Evolutionary conservation across 1,284 basidiomycete species (phyloP).

Genomic region (Irpex lacteus): DNA sequence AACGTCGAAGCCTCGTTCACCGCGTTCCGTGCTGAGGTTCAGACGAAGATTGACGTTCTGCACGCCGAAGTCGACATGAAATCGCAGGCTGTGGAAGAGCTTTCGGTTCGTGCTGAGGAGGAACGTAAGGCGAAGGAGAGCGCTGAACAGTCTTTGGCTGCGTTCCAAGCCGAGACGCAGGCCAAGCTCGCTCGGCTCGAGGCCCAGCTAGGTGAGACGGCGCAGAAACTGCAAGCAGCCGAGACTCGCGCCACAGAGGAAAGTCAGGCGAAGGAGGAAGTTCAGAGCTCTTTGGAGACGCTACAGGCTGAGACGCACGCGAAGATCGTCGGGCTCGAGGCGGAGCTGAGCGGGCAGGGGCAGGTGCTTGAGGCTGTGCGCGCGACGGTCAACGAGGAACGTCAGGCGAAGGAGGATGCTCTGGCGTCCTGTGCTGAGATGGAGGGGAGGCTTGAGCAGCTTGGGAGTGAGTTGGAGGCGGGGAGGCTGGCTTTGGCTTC

Average conservation of each 20-base stretch:
- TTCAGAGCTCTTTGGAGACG: too few relatives aligned
- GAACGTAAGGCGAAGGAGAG: not conserved
- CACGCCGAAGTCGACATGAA: not conserved
- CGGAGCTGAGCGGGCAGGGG: too few relatives aligned
- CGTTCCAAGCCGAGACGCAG: not conserved
- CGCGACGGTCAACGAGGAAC: not conserved
- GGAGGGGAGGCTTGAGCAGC: not conserved
- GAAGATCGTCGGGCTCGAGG: too few relatives aligned
- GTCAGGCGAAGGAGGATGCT: constrained; percentile 2
- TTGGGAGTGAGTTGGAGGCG: constrained; percentile 1
- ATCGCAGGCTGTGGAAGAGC: not conserved
- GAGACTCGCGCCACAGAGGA: not conserved
- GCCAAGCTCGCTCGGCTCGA: not conserved
- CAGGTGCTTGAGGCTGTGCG: too few relatives aligned
- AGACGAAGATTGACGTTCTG: not conserved
- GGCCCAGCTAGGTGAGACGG: not conserved
- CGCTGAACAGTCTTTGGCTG: not conserved
- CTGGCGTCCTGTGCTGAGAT: not conserved
- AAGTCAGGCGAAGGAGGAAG: too few relatives aligned
- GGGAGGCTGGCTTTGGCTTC: not conserved
- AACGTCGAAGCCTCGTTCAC: not conserved
- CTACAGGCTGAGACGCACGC: too few relatives aligned
- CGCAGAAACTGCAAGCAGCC: not conserved
- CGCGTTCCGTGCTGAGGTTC: not conserved
- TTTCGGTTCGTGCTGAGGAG: not conserved